Base-by-base conservation (phyloP, 2,329 filamentous ascomycete genomes). In the Lasiodiplodia gonubiensis region DNA sequence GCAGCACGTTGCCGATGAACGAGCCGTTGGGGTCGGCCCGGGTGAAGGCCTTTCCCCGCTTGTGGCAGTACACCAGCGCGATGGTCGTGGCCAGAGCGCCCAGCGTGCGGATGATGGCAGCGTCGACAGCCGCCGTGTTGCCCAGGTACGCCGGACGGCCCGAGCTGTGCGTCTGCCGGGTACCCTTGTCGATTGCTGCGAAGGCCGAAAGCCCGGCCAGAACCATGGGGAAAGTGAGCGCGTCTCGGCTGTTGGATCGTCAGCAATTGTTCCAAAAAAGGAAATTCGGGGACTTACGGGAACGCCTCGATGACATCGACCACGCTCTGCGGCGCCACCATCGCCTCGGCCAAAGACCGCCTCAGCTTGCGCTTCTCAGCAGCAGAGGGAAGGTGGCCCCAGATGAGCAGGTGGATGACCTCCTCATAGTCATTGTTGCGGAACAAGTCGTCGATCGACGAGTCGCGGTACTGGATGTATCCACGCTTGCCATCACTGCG, bases 1-100 rank as follows among this genome's bases (percentile, higher is more conserved):
- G 82, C 11, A 88, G 77, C 67, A 88, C 80, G 72, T 88, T 88
- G 66, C 84, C 85, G 0, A 84, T 82, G 76, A 85, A 87, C 21
- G 70, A 70, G 33, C 70, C 37, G 35, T 72, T 64, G 39, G 80
- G 76, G 0, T 82, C 80, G 0, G 85, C 83, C 0, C 81, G 77
- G 72, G 84, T 85, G 74, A 87, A 86, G 0, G 83, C 80, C 0
- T 81, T 76, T 18, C 83, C 83, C 69, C 83, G 81, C 42, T 83
- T 80, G 78, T 86, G 85, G 53, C 53, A 57, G 53, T 57, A 57
- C 18, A 57, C 53, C 53, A 57, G 7, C 10, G 53, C 53, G 11
- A 57, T 57, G 25, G 53, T 57, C 16, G 53, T 57, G 2, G 84
- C 82, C 0, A 83, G 82, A 71, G 85, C 84, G 60, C 83, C 83